Conservation (phyloP, 2,329 filamentous ascomycete genomes). For the Penicillium sp. region DNA sequence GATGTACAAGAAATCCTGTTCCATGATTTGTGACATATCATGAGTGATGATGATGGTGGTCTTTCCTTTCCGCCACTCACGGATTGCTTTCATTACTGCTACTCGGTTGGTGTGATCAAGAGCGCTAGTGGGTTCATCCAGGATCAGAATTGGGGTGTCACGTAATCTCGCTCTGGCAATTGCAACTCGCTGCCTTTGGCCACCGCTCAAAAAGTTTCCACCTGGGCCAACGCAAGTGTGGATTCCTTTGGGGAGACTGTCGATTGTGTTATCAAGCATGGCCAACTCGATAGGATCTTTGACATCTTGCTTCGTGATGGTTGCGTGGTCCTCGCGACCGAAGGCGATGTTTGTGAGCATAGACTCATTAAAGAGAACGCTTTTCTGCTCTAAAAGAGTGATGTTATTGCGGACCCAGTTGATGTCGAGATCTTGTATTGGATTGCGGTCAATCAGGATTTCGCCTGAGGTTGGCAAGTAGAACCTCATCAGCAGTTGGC, state of each 20-base stretch:
- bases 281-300: constrained; percentile 63
- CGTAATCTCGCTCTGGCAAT: constrained; percentile 75
- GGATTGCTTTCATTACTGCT: constrained; percentile 70
- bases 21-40: constrained; percentile 71
- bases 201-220: constrained; percentile 74
- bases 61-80: constrained; percentile 72
- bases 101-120: constrained; percentile 70
- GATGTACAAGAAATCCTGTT: constrained; percentile 75
- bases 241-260: constrained; percentile 65
- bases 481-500: constrained; percentile 74
- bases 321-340: constrained; percentile 54
- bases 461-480: constrained; percentile 66
- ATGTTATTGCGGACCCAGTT: constrained; percentile 75
- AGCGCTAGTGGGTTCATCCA: constrained; percentile 87
- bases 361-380: constrained; percentile 76
- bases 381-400: constrained; percentile 78
- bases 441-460: constrained; percentile 66
- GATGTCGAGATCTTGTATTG: constrained; percentile 61
- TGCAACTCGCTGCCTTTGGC: constrained; percentile 78
- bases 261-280: constrained; percentile 66
- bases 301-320: constrained; percentile 56
- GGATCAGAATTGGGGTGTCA: constrained; percentile 74
- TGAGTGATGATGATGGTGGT: constrained; percentile 95
- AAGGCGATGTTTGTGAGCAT: constrained; percentile 76
- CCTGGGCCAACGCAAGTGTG: constrained; percentile 68